Base-by-base conservation (phyloP, 805 yeast species). In the Schizosaccharomyces cryophilus region DNA sequence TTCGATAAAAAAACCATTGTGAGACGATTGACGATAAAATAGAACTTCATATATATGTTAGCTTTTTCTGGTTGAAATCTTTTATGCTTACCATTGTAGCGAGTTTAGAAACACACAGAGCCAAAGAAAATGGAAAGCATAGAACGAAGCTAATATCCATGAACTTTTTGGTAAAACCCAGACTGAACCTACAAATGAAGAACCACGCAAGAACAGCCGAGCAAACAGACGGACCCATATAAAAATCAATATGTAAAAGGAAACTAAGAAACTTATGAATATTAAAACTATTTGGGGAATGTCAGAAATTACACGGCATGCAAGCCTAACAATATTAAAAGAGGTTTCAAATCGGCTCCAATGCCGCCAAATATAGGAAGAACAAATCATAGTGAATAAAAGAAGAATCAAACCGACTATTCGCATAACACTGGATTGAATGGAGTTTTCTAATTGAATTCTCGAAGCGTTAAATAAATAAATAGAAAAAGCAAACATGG, bases 31-130 rank as follows among this genome's bases (percentile, higher is more conserved):
- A 68, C 1, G 75, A 64, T 5, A 73, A 64, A 2, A 72, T 64
- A 30, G 60, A 13, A 17, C 60, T 56, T 35, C 13, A 30, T 17
- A 35, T 30, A 15, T 6, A 26, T 2, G 47, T 35, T 56, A 40
- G 60, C n/a, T 21, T n/a, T 5, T 9, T 54, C 2, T 17, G 7
- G 7, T 15, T 21, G 7, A 54, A 9, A 6, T n/a, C 29, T 48
- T 54, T n/a, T 15, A 21, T 9, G 38, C 63, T 1, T 29, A 62
- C 65, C 64, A 67, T 61, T 72, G 72, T 58, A 73, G 65, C 9
- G 73, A 73, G 54, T 70, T 65, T 15, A 74, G 62, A 24, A 74
- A 69, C 2, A 73, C 72, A 73, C 74, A 72, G 1, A 76, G 71
- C 77, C 77, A 74, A 51, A 74, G 62, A 62, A 71, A 73, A 70